Evolutionary conservation across 2,329 filamentous ascomycete genomes (phyloP), one percentile per base, ranked within the genome.

Genomic region (Diplocarpon mali): DNA sequence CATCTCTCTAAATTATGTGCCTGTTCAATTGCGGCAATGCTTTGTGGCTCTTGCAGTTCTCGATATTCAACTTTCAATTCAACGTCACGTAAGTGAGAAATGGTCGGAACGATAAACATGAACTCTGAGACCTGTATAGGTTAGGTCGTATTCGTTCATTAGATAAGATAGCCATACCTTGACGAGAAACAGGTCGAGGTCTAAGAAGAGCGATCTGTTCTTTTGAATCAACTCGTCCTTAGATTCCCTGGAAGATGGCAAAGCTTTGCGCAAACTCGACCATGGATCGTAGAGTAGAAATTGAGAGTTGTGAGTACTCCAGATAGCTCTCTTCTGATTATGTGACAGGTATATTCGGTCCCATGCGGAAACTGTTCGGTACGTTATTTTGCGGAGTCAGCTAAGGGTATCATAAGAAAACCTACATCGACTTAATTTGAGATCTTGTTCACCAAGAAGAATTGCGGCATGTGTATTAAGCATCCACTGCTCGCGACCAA

Each of bases 401-500:
- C 10, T 47, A 24, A 52, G 42, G 30, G 28, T 15, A 14, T 35
- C n/a, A 15, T 35, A n/a, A 34, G 28, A 15, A 20, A 38, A 66
- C 74, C 65, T 64, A 79, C 75, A 81, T 66, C 69, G 67, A 12
- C 75, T 72, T 2, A 83, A 67, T 12, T 67, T 64, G 15, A 80
- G 63, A 53, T 83, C 78, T 56, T 79, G 80, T 55, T 81, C 76
- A 12, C 78, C 78, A 1, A 83, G 65, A 8, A 83, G 68, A 12
- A 82, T 63, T 8, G 78, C 78, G 40, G 73, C 76, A 45, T 81
- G 74, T 2, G 73, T 76, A 54, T 81, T 83, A 40, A 82, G 68
- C 44, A 82, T 62, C 78, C 78, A 83, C 53, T 78, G 76, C 53
- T 81, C 78, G 40, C 76, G 70, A n/a, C 76, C 77, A 38, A 70